phyloP scores from a whole-genome alignment of 1,284 basidiomycete genomes.

The Porogramme epimiltina region DNA sequence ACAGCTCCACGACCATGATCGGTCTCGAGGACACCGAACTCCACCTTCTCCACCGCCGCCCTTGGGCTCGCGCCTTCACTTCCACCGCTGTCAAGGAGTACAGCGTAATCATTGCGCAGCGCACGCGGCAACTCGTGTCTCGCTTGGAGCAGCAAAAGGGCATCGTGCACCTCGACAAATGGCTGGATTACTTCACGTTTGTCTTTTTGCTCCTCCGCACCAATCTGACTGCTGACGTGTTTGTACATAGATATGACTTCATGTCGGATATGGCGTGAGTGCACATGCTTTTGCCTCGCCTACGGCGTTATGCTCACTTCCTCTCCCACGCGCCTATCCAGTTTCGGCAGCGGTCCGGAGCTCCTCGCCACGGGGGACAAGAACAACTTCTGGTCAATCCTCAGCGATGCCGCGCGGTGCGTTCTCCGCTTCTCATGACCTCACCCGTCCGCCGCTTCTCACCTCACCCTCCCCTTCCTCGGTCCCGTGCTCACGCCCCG shows the following conservation, averaged over 20 bases:
- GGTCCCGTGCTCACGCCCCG: background rate
- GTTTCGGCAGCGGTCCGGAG: constrained; percentile 1
- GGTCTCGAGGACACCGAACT: background rate
- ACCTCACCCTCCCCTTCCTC: too few relatives aligned
- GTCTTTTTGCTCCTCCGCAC: background rate
- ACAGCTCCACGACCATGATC: background rate
- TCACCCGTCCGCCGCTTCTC: too few relatives aligned
- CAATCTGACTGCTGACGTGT: background rate
- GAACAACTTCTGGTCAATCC: background rate
- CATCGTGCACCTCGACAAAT: constrained; percentile 1
- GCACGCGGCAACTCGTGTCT: constrained; percentile 6
- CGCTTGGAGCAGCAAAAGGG: background rate
- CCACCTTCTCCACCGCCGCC: constrained; percentile 3
- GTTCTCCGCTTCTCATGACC: background rate
- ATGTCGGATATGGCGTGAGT: constrained; percentile 6
- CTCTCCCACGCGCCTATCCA: too few relatives aligned
- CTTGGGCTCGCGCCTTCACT: constrained; percentile 6
- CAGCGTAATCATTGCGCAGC: background rate
- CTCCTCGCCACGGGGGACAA: background rate
- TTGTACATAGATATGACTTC: constrained; percentile 1
- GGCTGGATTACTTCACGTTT: constrained; percentile 13
- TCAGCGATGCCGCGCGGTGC: background rate
- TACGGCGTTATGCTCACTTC: too few relatives aligned
- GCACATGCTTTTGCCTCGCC: too few relatives aligned
- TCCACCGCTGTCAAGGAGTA: constrained; percentile 6